A percentile compares a stretch with the other conserved stretches of the same genome.
Conservation (phyloP, 257 asterid genomes). For the Nemophila menziesii region DNA sequence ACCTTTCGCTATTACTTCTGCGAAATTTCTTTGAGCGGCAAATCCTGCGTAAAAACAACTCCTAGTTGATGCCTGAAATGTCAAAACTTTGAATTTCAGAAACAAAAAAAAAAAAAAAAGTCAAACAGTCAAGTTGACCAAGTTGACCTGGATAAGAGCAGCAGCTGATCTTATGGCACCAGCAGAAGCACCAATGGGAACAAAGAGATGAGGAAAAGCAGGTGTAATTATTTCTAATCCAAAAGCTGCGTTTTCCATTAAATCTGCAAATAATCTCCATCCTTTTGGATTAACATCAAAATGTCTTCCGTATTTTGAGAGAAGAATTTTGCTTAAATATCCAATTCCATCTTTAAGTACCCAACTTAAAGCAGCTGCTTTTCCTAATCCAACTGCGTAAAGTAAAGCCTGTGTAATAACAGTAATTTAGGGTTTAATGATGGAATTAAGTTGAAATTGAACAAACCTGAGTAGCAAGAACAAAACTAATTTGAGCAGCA, state of each 20-base stretch:
- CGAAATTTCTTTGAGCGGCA: constrained; percentile 97
- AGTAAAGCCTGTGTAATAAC: constrained; percentile 71
- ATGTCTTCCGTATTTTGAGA: constrained; percentile 90
- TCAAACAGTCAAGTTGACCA: too few species aligned
- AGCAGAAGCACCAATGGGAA: constrained; percentile 87
- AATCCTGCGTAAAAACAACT: constrained; percentile 98
- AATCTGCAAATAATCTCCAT: constrained; percentile 94
- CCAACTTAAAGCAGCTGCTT: constrained; percentile 97
- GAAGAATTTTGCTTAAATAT: constrained; percentile 74
- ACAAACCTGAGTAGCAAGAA: constrained; percentile 97
- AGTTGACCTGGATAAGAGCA: constrained; percentile 72
- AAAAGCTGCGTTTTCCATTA: constrained; percentile 87
- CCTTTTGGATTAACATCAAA: constrained; percentile 96
- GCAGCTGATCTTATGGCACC: constrained; percentile 99
- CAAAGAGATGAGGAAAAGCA: constrained; percentile 92
- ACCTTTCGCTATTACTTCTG: constrained; percentile 99
- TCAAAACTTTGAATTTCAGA: too few species aligned
- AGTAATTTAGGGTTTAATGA: too few species aligned
- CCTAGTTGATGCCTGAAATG: constrained; percentile 90
- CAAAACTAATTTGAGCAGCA: constrained; percentile 91
- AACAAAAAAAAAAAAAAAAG: not conserved
- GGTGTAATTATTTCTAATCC: constrained; percentile 93
- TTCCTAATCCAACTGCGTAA: constrained; percentile 94
- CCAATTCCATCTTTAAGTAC: constrained; percentile 98
- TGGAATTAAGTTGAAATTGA: too few species aligned